These are phyloP conservation scores for Aureobasidium vineae DNA, from an alignment of 2,329 filamentous ascomycete species.

Conservation along the genomic window DNA sequence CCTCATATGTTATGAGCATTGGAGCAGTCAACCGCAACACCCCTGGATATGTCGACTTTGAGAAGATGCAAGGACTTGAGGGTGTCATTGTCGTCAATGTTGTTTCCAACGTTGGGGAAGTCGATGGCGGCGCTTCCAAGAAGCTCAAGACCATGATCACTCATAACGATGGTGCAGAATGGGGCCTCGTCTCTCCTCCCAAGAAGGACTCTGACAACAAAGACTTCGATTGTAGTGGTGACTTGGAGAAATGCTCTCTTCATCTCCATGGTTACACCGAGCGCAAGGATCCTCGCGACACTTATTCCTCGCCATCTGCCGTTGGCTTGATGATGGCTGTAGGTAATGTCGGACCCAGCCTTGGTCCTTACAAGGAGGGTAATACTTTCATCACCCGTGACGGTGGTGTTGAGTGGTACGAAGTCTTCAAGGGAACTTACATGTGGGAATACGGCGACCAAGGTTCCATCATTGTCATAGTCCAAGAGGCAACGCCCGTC, in stretches of 20 bases:
- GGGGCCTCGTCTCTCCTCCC: slow-evolving; percentile 74
- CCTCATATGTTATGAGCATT: slow-evolving; percentile 84
- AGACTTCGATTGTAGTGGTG: slow-evolving; percentile 64
- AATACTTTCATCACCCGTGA: slow-evolving; percentile 91
- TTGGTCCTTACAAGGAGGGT: slow-evolving; percentile 66
- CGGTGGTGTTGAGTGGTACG: slow-evolving; percentile 84
- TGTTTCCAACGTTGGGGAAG: slow-evolving; percentile 69
- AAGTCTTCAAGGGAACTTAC: slow-evolving; percentile 82
- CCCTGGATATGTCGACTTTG: slow-evolving; percentile 83
- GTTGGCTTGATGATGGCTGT: slow-evolving; percentile 87
- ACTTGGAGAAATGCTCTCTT: slow-evolving; percentile 68
- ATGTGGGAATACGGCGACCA: slow-evolving; percentile 96
- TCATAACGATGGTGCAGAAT: slow-evolving; percentile 92
- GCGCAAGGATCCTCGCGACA: slow-evolving; percentile 74
- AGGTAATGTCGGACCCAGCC: slow-evolving; percentile 79
- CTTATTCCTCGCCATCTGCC: slow-evolving; percentile 83
- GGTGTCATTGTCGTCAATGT: slow-evolving; percentile 86
- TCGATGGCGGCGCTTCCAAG: slow-evolving; percentile 65
- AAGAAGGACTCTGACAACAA: slow-evolving; percentile 68
- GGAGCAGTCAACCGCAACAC: slow-evolving; percentile 77
- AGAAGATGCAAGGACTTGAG: slow-evolving; percentile 90
- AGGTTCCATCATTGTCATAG: slow-evolving; percentile 87
- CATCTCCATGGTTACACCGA: slow-evolving; percentile 97
- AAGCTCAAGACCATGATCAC: slow-evolving; percentile 87
- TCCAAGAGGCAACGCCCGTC: slow-evolving; percentile 66